Base-by-base conservation (phyloP, 2,329 filamentous ascomycete species). In the Pseudopithomyces chartarum region DNA sequence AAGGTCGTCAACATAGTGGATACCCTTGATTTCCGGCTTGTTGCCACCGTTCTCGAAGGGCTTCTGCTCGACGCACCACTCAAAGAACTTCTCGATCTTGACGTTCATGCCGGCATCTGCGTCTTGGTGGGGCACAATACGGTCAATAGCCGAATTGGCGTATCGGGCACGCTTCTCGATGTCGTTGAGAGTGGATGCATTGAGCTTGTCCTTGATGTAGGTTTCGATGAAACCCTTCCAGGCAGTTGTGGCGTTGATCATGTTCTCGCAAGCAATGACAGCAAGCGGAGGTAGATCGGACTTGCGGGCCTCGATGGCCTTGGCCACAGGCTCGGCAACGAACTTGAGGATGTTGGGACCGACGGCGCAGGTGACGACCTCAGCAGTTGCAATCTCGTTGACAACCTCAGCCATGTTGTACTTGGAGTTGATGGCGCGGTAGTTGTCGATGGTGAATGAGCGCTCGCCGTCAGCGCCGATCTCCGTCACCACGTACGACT, bases 261-360 rank as follows among this genome's bases (percentile, higher is more conserved):
- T 92, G 78, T 99, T 99, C 82, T 99, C 95, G 79, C 95, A 99
- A 56, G 95, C 95, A 79, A 99, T 97, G 73, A 99, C 91, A 20
- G 93, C 88, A 40, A 98, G 79, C 34, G 56, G 56, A 7, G 94
- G 93, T 60, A 85, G 84, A 53, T 81, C 75, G 44, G 77, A 76
- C 23, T 87, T 84, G 62, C 95, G 90, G 64, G 84, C 84, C 74
- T 94, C 89, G 62, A 99, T 91, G 65, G 91, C 95, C 84, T 96
- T 95, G 73, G 94, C 94, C 67, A 99, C 97, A 68, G 93, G 90
- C 22, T 94, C 91, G 45, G 95, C 95, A 73, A 99, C 95, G 79
- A 97, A 97, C 80, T 91, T 93, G 73, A 99, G 89, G 73, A 99
- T 90, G 78, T 93, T 96, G 69, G 95, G 95, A 43, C 95, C 95